Evolutionary conservation across 345 rosid species (phyloP), one percentile per base, ranked within the genome.

Genomic region (Hirschfeldia incana): DNA sequence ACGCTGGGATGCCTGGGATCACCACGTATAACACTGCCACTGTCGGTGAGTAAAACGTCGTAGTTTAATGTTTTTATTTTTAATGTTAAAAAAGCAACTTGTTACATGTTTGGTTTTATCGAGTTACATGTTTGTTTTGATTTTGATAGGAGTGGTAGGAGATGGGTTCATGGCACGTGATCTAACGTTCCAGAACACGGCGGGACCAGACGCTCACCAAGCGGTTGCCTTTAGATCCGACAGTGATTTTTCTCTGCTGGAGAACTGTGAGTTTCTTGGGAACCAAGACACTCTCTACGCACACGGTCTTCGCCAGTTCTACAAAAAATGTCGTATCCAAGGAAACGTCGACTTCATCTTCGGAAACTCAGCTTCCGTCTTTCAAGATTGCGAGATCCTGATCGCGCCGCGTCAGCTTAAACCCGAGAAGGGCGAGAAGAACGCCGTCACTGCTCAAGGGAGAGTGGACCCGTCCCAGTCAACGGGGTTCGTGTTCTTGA

Each of bases 111-210:
- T 12, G 53, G 5, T 65, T 65, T 74, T 65, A 21, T 37, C 28
- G 6, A 2, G 11, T 39, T 2, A 39, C 46, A 39, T 39, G 53
- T 46, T 46, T 46, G 53, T 46, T 42, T 75, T 76, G 64, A 32
- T 42, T 55, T 80, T 36, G 67, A 49, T 87, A 94, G 98, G 93
- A 53, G 92, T 93, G 77, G 68, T 84, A 36, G 98, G 99, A 16
- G 97, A 94, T 81, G 99, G 99, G 34, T 94, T 94, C 83, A 93
- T 94, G 99, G 98, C 98, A 3, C 87, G 88, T 70, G 93, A 89
- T 26, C 71, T 94, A 55, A 93, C 99, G 1, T 70, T 94, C 78
- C 85, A 84, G 79, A 94, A 93, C 83, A 87, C 97, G 9, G 98
- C 98, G 8, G 97, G 95, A 17, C 88, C 93, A 1, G 92, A 87